Base-by-base conservation (phyloP, 768 basidiomycete genomes). In the Psilocybe sp. region DNA sequence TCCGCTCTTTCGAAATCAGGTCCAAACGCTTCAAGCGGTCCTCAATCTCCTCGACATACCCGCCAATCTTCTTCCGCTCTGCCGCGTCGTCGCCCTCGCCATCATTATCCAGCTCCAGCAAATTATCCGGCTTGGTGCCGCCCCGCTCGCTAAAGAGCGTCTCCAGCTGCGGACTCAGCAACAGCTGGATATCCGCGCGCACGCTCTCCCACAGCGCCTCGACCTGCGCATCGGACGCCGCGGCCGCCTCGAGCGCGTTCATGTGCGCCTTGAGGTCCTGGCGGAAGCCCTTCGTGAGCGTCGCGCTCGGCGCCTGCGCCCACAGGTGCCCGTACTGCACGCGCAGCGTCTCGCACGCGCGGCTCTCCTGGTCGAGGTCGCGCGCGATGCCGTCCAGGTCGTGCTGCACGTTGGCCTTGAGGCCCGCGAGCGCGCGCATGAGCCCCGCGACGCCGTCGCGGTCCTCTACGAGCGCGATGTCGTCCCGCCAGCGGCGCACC, bases 311-410 rank as follows among this genome's bases (percentile, higher is more conserved):
- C 8, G 81, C 78, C 66, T 97, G 95, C 7, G 87, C 84, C 87
- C 92, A 98, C 23, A 81, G 65, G 56, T 93, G 86, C 28, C 87
- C 87, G 65, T 92, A 95, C 66, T 88, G 88, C 60, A 93, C 87
- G 48, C 94, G 75, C 84, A 86, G 82, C 43, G 78, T 74, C 68
- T 99, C 96, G 68, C 94, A 98, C 41, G 94, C 92, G 55, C 84
- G 73, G 32, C 82, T 84, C 68, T 98, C 97, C 35, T 71, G 69
- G 13, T 97, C 95, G 36, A 99, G 69, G 42, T 92, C 84, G 3
- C 76, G 70, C 2, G 77, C 74, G 36, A 87, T 66, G 16, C 68
- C 64, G 8, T 90, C 82, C 38, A 99, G 73, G 37, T 86, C 85
- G 9, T 67, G 60, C 49, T 71, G 72, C 12, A 87, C 87, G 12